Percentiles rank a stretch among this genome's conserved stretches.
phyloP scores from a whole-genome alignment of 208 protist species.

The Endotrypanum monterogeii region DNA sequence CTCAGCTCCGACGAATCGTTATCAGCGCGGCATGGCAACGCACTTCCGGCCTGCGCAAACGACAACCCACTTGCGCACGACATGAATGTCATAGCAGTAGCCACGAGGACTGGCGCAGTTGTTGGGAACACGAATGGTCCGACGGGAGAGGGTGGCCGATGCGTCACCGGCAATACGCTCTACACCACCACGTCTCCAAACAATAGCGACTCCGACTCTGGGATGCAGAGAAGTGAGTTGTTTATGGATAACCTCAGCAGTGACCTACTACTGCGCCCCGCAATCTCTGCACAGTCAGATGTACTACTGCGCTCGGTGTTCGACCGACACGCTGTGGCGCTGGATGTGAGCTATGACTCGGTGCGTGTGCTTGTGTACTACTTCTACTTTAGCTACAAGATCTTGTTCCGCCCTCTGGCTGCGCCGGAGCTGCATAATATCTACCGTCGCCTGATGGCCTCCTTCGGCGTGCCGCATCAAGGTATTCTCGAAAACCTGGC shows the following conservation, averaged over 20 bases:
- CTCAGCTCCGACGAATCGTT: not conserved
- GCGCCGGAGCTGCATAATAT: slow-evolving; percentile 73
- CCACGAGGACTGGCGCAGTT: not conserved
- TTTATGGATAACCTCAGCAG: slow-evolving; percentile 45
- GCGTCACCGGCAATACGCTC: not conserved
- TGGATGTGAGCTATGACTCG: slow-evolving; percentile 77
- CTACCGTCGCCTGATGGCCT: slow-evolving; percentile 58
- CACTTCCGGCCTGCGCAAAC: slow-evolving; percentile 3
- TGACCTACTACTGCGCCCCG: slow-evolving; percentile 44
- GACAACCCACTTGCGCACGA: slow-evolving; percentile 27
- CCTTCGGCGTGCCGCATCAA: slow-evolving; percentile 69
- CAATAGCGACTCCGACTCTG: slow-evolving; percentile 7
- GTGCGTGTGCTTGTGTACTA: slow-evolving; percentile 77
- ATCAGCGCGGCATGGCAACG: not conserved
- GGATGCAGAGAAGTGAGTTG: slow-evolving; percentile 11
- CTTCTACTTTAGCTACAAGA: slow-evolving; percentile 77
- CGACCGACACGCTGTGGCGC: slow-evolving; percentile 56
- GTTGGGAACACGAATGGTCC: not conserved
- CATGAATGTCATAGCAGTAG: slow-evolving; percentile 1
- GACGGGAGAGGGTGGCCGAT: not conserved
- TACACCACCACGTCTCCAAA: not conserved
- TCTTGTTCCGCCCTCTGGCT: slow-evolving; percentile 74
- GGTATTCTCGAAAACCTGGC: slow-evolving; percentile 73
- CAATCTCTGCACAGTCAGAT: slow-evolving; percentile 50
- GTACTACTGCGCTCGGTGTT: slow-evolving; percentile 57